These are phyloP conservation scores for Ceriops decandra DNA, from an alignment of 345 rosid species.

Conservation along the genomic window DNA sequence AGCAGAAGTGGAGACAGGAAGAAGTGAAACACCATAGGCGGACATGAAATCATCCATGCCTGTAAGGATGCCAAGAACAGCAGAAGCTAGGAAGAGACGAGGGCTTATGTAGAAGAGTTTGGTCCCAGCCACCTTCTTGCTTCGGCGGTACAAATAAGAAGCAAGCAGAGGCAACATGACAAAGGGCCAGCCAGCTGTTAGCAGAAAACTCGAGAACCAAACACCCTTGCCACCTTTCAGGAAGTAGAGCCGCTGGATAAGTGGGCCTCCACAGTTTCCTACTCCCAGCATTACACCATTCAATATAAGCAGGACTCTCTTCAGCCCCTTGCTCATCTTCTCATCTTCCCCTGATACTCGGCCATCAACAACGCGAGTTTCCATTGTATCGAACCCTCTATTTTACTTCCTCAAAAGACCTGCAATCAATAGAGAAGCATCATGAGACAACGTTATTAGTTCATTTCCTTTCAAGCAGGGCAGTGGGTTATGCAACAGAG, in stretches of 20 bases:
- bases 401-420: too few relatives aligned
- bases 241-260: conserved; percentile 22
- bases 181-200: conserved; percentile 35
- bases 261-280: conserved; percentile 28
- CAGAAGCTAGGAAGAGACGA: conserved; percentile 18
- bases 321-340: conserved; percentile 21
- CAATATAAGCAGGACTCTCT: conserved; percentile 16
- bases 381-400: too few relatives aligned
- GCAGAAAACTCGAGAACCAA: conserved; percentile 28
- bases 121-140: conserved; percentile 15
- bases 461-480: too few relatives aligned
- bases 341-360: conserved; percentile 12
- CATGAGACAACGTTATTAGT: too few relatives aligned
- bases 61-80: conserved; percentile 24
- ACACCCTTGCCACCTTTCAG: conserved; percentile 28
- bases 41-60: conserved; percentile 26
- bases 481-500: too few relatives aligned
- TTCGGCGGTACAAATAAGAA: conserved; percentile 29
- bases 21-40: conserved; percentile 24
- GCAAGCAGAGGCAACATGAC: conserved; percentile 18
- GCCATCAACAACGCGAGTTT: neutral
- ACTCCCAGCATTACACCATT: conserved; percentile 23
- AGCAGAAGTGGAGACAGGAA: conserved; percentile 27
- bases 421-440: too few relatives aligned
- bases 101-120: conserved; percentile 17